Conservation (phyloP, 2,329 filamentous ascomycete species). For the Mycosphaerella sp. region DNA sequence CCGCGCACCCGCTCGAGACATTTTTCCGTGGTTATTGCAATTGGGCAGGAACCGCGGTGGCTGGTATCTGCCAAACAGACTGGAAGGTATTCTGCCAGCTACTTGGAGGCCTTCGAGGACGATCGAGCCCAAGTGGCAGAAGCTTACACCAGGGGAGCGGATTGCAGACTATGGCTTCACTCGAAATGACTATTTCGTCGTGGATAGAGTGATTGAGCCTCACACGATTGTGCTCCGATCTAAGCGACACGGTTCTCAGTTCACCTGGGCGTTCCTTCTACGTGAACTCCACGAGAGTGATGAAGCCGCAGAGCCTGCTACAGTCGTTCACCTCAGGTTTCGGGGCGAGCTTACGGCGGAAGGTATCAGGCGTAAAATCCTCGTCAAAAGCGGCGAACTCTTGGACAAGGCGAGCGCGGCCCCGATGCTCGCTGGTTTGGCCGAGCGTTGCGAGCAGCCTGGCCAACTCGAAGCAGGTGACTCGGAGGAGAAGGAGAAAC, state of each 20-base stretch:
- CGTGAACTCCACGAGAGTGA: constrained; percentile 14
- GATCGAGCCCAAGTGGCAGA: constrained; percentile 17
- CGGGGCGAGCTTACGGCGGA: constrained; percentile 19
- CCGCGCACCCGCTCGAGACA: constrained; percentile 12
- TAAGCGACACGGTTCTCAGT: constrained; percentile 17
- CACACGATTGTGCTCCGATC: constrained; percentile 13
- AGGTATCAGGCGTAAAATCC: constrained; percentile 13
- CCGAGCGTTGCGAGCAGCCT: constrained; percentile 17
- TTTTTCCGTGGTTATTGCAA: constrained; percentile 22
- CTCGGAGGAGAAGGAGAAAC: constrained; percentile 8
- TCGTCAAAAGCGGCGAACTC: constrained; percentile 17
- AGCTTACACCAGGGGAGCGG: constrained; percentile 16
- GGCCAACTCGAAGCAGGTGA: constrained; percentile 5
- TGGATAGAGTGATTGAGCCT: constrained; percentile 13
- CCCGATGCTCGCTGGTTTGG: constrained; percentile 20
- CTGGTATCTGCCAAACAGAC: constrained; percentile 18
- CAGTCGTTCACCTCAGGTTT: constrained; percentile 21
- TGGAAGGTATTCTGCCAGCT: constrained; percentile 16
- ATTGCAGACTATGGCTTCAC: constrained; percentile 21
- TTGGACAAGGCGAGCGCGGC: constrained; percentile 17
- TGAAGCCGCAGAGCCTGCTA: constrained; percentile 3
- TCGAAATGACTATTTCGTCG: constrained; percentile 20
- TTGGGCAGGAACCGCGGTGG: constrained; percentile 22
- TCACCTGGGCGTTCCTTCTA: constrained; percentile 19
- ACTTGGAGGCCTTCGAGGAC: constrained; percentile 14